Evolutionary conservation across 768 basidiomycete species (phyloP), one percentile per base, ranked within the genome.

Genomic region (Trametes meyenii): DNA sequence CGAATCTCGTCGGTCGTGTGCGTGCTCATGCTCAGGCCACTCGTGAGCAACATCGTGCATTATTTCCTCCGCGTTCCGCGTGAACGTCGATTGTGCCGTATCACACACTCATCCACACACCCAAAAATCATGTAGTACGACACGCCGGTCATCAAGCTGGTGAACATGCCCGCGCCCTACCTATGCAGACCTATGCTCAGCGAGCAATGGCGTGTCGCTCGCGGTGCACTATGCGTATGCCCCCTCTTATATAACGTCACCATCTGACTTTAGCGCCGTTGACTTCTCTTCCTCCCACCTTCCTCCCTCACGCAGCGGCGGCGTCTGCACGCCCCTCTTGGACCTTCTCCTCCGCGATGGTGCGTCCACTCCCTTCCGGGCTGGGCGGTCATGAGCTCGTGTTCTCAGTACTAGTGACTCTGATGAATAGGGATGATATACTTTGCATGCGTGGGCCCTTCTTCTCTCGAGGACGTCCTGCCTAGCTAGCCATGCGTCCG

Each of bases 301-400:
- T 46, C n/a, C 21, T 7, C 2, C 10, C 21, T 23, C n/a, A 2
- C 24, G n/a, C 45, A 42, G 33, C 10, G 43, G 42, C 6, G 42
- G 43, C 13, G 17, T 52, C 11, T 26, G 23, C 33, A 46, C 50
- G 26, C 46, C 58, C 2, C 33, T 60, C 19, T 35, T 46, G 3
- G 43, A 51, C 19, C 29, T 60, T 7, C 42, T 60, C 13, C 58
- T 60, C 24, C 50, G 58, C 4, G 58, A 60, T 36, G 58, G 58
- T 60, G 19, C 6, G 35, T n/a, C n/a, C n/a, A n/a, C n/a, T n/a
- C n/a, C n/a, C n/a, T 10, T 5, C 43, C n/a, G 5, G 3, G 45
- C 19, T 24, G 14, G 8, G 21, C 21, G 5, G 23, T 11, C 21
- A 3, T 24, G 39, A 40, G 14, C 12, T 40, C 39, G 39, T 40